Conservation (phyloP, 2,329 filamentous ascomycete genomes). For the Celoporthe dispersa region DNA sequence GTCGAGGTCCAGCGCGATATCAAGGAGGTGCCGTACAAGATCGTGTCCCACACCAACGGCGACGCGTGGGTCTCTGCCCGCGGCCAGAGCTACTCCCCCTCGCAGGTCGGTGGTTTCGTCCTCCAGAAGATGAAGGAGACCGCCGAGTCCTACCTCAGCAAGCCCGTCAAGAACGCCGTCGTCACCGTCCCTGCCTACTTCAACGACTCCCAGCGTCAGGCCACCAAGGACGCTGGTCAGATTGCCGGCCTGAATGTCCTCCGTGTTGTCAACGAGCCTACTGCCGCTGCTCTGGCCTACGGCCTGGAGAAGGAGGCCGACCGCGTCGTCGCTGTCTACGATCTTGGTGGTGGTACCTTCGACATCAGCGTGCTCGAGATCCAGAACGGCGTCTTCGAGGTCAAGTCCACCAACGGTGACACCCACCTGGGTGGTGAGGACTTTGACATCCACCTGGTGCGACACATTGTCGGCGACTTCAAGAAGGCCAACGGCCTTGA, state of each 20-base stretch:
- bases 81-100: constrained; percentile 94
- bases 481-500: constrained; percentile 95
- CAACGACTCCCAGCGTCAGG: constrained; percentile 97
- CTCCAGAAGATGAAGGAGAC: constrained; percentile 99
- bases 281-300: constrained; percentile 92
- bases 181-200: constrained; percentile 98
- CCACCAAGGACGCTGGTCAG: constrained; percentile 96
- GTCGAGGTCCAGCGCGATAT: constrained; percentile 94
- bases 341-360: constrained; percentile 98
- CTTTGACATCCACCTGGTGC: constrained; percentile 93
- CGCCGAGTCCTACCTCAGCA: constrained; percentile 88
- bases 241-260: constrained; percentile 96
- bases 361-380: constrained; percentile 99
- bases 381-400: constrained; percentile 96
- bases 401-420: constrained; percentile 99
- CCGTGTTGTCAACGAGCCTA: constrained; percentile 97
- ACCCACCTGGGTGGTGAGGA: constrained; percentile 98
- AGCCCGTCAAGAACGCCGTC: constrained; percentile 91
- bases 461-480: constrained; percentile 91
- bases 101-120: constrained; percentile 96
- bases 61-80: constrained; percentile 95
- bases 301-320: constrained; percentile 94
- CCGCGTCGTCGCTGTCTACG: constrained; percentile 90
- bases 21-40: constrained; percentile 98
- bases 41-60: constrained; percentile 94